A percentile compares a stretch with the other conserved stretches of the same genome.
These are phyloP conservation scores for Macrophomina tecta DNA, from an alignment of 2,329 filamentous ascomycete species.

Conservation along the genomic window DNA sequence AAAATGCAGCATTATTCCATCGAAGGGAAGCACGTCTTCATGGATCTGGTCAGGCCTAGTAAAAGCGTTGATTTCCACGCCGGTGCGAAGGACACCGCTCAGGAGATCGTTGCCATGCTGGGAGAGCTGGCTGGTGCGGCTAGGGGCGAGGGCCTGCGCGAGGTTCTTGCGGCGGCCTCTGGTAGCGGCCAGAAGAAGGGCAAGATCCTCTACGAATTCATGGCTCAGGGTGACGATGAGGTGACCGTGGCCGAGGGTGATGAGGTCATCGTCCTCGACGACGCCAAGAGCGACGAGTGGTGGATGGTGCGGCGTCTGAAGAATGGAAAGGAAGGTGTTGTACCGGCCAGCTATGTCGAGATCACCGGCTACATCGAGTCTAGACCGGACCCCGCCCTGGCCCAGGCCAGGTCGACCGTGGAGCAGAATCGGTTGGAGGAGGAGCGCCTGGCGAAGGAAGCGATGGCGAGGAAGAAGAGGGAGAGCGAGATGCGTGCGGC, in stretches of 20 bases:
- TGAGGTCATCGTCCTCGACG: constrained; percentile 88
- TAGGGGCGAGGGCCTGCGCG: constrained; percentile 80
- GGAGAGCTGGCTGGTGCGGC: constrained; percentile 88
- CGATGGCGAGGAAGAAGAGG: constrained; percentile 60
- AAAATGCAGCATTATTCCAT: constrained; percentile 97
- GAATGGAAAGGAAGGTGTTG: constrained; percentile 93
- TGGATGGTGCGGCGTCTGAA: constrained; percentile 92
- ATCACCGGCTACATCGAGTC: constrained; percentile 71
- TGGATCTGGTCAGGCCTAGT: constrained; percentile 89
- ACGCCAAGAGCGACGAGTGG: constrained; percentile 94
- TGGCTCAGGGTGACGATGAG: constrained; percentile 95
- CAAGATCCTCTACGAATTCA: constrained; percentile 90
- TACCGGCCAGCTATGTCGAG: constrained; percentile 96
- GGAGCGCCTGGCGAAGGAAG: constrained; percentile 77
- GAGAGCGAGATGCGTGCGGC: constrained; percentile 43
- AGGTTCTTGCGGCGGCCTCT: constrained; percentile 82
- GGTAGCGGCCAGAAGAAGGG: constrained; percentile 77
- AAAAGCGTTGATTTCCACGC: constrained; percentile 97
- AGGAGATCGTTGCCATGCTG: constrained; percentile 86
- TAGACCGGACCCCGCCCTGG: constrained; percentile 55
- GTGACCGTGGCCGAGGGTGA: constrained; percentile 90
- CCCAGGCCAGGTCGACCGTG: constrained; percentile 70
- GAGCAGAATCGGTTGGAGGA: constrained; percentile 83
- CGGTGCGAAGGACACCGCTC: constrained; percentile 93
- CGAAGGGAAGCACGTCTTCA: constrained; percentile 96